phyloP scores from a whole-genome alignment of 768 basidiomycete genomes.

The Auriscalpium microsporum region DNA sequence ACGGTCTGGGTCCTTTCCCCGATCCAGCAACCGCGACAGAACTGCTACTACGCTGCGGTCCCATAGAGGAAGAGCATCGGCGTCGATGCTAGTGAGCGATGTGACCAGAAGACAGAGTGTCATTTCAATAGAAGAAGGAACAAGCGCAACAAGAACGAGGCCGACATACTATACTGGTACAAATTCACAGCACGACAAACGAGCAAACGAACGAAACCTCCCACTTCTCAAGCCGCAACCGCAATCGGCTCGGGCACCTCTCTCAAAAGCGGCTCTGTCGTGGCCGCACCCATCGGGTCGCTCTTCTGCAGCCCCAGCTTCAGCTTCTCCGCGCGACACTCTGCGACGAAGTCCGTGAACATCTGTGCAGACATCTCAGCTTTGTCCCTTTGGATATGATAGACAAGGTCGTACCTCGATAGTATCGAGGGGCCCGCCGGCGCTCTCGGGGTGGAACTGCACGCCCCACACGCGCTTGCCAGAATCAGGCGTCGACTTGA shows the following conservation, averaged over 20 bases:
- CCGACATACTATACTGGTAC: no score
- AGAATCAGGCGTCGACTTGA: conserved; percentile 86
- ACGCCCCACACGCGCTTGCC: conserved; percentile 96
- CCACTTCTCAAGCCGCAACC: conserved; percentile 17
- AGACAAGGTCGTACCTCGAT: conserved; percentile 61
- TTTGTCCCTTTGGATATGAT: not conserved
- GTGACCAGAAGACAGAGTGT: no score
- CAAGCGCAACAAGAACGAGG: no score
- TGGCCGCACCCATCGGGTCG: conserved; percentile 17
- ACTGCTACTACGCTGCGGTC: no score
- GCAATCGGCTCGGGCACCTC: conserved; percentile 17
- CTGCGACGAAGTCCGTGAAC: conserved; percentile 86
- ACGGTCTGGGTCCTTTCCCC: no score
- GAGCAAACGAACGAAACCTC: no score
- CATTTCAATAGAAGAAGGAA: no score
- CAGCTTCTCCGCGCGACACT: conserved; percentile 59
- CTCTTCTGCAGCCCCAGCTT: conserved; percentile 14
- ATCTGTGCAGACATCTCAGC: conserved; percentile 40
- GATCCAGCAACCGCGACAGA: no score
- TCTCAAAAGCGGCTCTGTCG: conserved; percentile 12
- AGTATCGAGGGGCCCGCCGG: conserved; percentile 96
- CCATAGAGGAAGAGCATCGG: no score
- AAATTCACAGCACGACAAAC: no score
- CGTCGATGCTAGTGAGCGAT: no score
- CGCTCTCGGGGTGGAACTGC: conserved; percentile 98